Base-by-base conservation (phyloP, 2,329 filamentous ascomycete species). In the Ustilaginoidea virens region DNA sequence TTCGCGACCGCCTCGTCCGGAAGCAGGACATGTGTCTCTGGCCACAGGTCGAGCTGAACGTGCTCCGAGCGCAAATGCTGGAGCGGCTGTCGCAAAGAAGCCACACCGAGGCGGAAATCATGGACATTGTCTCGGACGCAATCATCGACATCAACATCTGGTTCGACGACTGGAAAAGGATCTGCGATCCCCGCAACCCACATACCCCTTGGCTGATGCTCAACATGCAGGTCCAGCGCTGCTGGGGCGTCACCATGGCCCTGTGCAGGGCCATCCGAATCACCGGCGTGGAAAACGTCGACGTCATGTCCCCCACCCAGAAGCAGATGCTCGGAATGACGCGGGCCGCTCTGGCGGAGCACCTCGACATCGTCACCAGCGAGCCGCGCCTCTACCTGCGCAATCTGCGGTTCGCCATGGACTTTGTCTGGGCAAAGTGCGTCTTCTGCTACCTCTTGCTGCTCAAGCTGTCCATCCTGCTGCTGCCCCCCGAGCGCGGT, bases 351-450 rank as follows among this genome's bases (percentile, higher is more conserved):
- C 57, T 66, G 9, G 51, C 55, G n/a, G 48, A 58, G 30, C 65
- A 70, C 31, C 49, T 70, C 4, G 49, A 55, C 4, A 55, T 62
- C 12, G 56, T 69, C 19, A 51, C 65, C 20, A 38, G 47, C n/a
- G 49, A 60, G 26, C 52, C 58, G 25, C 44, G 53, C 10, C 40
- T 49, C 2, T 70, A 70, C 37, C 54, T 69, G 7, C 55, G 51
- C 10, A 62, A 60, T 11, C 55, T 69, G 19, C 57, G 55, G 17
- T 69, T 61, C 36, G 63, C 64, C 0, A 66, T 67, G 55, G 63
- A 69, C 31, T 69, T 69, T 33, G 64, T 69, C 13, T 69, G 65
- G 64, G 65, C 64, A 0, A 70, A 70, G 40, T 64, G 61, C 28
- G 63, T 64, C 0, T 69, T 69, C 35, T 68, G 62, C n/a, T 63